Evolutionary conservation across 2,329 filamentous ascomycete genomes (phyloP), one percentile per base, ranked within the genome.

Genomic region (Phialophora expanda): DNA sequence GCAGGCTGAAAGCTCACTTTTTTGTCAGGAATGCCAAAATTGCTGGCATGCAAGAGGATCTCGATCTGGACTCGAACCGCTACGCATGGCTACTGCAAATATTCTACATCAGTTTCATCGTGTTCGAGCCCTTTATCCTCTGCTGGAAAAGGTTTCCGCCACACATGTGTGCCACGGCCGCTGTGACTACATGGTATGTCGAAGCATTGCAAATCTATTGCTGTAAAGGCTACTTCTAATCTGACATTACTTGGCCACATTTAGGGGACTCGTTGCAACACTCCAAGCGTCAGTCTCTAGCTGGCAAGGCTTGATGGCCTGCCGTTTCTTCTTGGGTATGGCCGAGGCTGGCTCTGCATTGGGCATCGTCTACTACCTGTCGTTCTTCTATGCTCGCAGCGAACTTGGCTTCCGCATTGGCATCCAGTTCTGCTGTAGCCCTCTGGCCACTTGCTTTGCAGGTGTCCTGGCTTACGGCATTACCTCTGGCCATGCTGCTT

Each of bases 381-480:
- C 82, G 0, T 86, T 86, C 74, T 87, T 88, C 77, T 89, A 88
- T 71, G 80, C 84, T 7, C 78, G 86, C 14, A 78, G 84, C 41
- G 84, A 85, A 69, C 76, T 87, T 12, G 86, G 86, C 34, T 77
- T 87, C 32, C 78, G 86, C 2, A 82, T 82, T 59, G 86, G 85
- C 1, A 73, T 88, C 24, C 88, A 87, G 68, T 70, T 83, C 12
- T 79, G 80, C 22, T 79, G 80, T 0, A 87, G 88, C 0, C 88
- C 89, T 1, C 83, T 96, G 3, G 92, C 92, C 1, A 95, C 91
- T 50, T 89, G 88, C 1, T 93, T 96, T 74, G 91, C 92, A 0
- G 88, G 88, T 1, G 87, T 86, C 2, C 78, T 89, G 5, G 87
- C 87, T 1, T 89, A 87, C 65, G 86, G 83, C 4, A 89, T 91